Evolutionary conservation across 805 yeast genomes (phyloP).

Genomic region (Candida insectalens): DNA sequence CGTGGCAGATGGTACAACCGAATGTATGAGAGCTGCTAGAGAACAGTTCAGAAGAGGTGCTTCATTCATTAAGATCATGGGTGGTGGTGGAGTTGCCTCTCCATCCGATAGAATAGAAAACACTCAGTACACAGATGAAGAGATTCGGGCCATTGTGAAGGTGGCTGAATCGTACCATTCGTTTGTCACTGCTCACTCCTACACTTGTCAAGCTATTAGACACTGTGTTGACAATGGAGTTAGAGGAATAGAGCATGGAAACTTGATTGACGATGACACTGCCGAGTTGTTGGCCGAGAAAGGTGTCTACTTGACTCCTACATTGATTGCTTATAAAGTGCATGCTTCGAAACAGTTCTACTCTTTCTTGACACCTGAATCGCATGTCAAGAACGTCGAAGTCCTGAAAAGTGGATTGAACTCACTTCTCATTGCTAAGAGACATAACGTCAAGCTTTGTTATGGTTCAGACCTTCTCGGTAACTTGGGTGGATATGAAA

Average conservation of each 20-base stretch:
- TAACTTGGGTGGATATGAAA: slow-evolving; percentile 17
- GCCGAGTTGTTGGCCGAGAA: slow-evolving; percentile 18
- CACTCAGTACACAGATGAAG: slow-evolving; percentile 18
- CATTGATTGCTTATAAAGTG: slow-evolving; percentile 20
- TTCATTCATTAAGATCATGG: slow-evolving; percentile 20
- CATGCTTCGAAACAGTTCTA: slow-evolving; percentile 20
- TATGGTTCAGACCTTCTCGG: slow-evolving; percentile 22
- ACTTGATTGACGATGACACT: slow-evolving; percentile 17
- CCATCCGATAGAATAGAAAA: slow-evolving; percentile 19
- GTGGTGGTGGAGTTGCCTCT: slow-evolving; percentile 23
- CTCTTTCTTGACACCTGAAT: slow-evolving; percentile 11
- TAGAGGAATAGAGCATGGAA: slow-evolving; percentile 23
- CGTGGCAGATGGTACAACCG: slow-evolving; percentile 20
- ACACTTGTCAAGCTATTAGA: slow-evolving; percentile 16
- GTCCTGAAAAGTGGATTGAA: slow-evolving; percentile 16
- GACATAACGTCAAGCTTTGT: slow-evolving; percentile 16
- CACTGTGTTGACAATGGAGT: slow-evolving; percentile 19
- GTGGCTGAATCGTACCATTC: slow-evolving; percentile 19
- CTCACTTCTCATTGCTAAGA: slow-evolving; percentile 13
- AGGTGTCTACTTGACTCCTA: slow-evolving; percentile 18
- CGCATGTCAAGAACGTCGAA: slow-evolving; percentile 11
- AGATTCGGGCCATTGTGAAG: slow-evolving; percentile 17
- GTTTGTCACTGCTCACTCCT: slow-evolving; percentile 22
- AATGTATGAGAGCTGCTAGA: slow-evolving; percentile 17
- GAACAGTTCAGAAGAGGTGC: slow-evolving; percentile 21